Evolutionary conservation across 257 asterid species (phyloP), one percentile per base, ranked within the genome.

Genomic region (Solanum paucissectum): DNA sequence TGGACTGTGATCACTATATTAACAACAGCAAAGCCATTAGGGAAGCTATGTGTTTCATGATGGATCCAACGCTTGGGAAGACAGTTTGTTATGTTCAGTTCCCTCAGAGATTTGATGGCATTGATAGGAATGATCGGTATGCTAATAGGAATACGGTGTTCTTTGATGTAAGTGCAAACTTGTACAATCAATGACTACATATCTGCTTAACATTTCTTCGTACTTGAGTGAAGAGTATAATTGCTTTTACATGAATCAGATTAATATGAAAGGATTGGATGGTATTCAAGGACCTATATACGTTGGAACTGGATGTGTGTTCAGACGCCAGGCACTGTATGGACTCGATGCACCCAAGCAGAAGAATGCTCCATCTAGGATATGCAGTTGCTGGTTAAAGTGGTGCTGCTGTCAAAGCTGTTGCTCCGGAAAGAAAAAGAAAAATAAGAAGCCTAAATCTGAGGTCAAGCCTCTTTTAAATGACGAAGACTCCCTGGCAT

Each of bases 211-310:
- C 42, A 4, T 77, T 21, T 29, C 5, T 58, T 7, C 5, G 68
- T 27, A 7, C 21, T 82, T 2, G 55, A 73, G 37, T 82, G 21
- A 76, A 58, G 52, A 18, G 0, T 84, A 8, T 42, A 33, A 21
- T 32, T 46, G 40, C 33, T 40, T 21, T 74, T 29, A 18, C 82
- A 10, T 86, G 62, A 60, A 40, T 46, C 89, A 90, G 92, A 90
- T 90, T 46, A 90, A 90, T 86, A 90, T 90, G 92, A 90, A 89
- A 89, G 92, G 91, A n/a, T 58, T 85, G 49, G 92, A 91, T 25
- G 91, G 93, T 29, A 87, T 91, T 36, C 93, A 91, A 86, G 92
- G 93, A 38, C 93, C 93, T 3, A 90, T 89, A 12, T 91, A 88
- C 38, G 91, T 91, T 52, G 93, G 93, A n/a, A 90, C 91, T 12